Evolutionary conservation across 1,284 basidiomycete species (phyloP).

Genomic region (Tilletia indica): DNA sequence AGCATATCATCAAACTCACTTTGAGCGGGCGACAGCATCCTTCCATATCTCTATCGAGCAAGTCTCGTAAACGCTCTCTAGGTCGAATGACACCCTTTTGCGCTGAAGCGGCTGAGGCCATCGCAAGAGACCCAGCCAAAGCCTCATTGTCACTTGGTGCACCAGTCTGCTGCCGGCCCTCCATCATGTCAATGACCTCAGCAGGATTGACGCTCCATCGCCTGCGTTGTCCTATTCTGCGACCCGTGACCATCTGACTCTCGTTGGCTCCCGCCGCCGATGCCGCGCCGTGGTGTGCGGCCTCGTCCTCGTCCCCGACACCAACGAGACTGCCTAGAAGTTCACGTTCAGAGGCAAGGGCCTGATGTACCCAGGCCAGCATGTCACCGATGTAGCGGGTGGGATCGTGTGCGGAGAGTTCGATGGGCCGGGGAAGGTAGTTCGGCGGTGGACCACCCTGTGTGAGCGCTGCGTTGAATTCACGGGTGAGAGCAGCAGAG

Average conservation of each 20-base stretch:
- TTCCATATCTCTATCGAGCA: conserved; percentile 78
- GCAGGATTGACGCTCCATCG: conserved; percentile 17
- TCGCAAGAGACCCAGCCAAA: not conserved
- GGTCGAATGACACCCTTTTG: conserved; percentile 11
- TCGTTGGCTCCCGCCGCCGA: not conserved
- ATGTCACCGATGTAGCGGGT: conserved; percentile 95
- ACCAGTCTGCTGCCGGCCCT: not conserved
- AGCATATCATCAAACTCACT: conserved; percentile 19
- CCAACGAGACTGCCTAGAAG: conserved; percentile 43
- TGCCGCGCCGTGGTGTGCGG: conserved; percentile 14
- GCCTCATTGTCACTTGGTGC: conserved; percentile 1
- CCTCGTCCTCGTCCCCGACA: conserved; percentile 59
- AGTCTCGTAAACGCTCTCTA: conserved; percentile 63
- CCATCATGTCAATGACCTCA: conserved; percentile 15
- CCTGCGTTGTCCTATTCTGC: conserved; percentile 21
- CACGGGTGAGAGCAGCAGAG: conserved; percentile 71
- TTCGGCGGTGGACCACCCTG: conserved; percentile 73
- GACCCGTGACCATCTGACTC: not conserved
- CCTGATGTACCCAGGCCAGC: conserved; percentile 97
- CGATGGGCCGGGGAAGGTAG: conserved; percentile 86
- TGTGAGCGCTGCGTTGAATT: conserved; percentile 83
- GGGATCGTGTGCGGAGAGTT: conserved; percentile 94
- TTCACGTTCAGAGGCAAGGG: conserved; percentile 89
- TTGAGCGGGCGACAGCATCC: conserved; percentile 73
- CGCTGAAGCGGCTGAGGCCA: not conserved